Evolutionary conservation across 257 asterid genomes (phyloP), one percentile per base, ranked within the genome.

Genomic region (Jacaranda copaia): DNA sequence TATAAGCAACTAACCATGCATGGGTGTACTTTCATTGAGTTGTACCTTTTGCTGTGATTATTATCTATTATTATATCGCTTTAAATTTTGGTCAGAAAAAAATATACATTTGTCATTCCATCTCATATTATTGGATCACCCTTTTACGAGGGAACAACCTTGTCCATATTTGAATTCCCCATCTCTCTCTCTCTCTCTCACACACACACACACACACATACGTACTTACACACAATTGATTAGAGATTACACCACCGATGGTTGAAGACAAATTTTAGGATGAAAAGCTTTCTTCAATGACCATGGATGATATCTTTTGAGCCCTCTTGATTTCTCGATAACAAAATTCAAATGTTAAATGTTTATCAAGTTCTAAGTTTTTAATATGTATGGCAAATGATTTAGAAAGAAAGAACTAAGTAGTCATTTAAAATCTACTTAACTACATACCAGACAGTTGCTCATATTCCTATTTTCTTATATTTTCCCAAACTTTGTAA

Each of bases 291-390:
- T 70, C 85, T 12, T 81, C 93, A n/a, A 89, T 89, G 96, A 81
- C 91, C 49, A 84, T 89, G 0, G 96, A 89, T 2, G 97, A 89
- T 61, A 81, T 91, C 56, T 67, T 72, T 77, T 83, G 96, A 80
- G 93, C 89, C 32, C 35, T 91, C 97, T 61, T 91, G 97, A 55
- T 89, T 89, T 18, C 93, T 91, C 72, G 93, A 91, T 58, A 91
- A 82, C 43, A 92, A 91, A 79, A 87, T 89, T 76, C 86, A 92
- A 76, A 83, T 84, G 75, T 81, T 87, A 74, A 88, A 85, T 96
- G 96, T 91, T 59, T 11, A 13, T 11, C 51, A 15, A 42, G 72
- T 7, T 25, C 39, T 8, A 20, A 15, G 48, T 35, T 65, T 55
- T n/a, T 11, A 5, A 49, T 74, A 49, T 57, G 59, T 39, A 36